These are phyloP conservation scores for Leccinum obscurum DNA, from an alignment of 768 basidiomycete species.

Conservation along the genomic window DNA sequence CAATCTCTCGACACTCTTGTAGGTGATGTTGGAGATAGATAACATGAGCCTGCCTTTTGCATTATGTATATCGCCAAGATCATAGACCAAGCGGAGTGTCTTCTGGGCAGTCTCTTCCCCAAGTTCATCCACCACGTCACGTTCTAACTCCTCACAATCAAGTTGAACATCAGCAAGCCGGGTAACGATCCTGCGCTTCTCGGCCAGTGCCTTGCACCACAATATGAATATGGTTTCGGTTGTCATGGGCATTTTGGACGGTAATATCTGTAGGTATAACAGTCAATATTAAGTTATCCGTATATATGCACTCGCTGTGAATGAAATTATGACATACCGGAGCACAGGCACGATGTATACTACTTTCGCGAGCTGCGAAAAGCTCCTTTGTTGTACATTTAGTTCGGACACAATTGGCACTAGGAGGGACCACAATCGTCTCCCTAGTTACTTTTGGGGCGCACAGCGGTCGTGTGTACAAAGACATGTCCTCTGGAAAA, in stretches of 20 bases:
- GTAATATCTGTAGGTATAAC: not conserved
- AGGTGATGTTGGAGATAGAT: not conserved
- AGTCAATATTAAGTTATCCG: not conserved
- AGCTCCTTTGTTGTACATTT: not conserved
- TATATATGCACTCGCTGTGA: not conserved
- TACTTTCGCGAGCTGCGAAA: not conserved
- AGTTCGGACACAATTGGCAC: not conserved
- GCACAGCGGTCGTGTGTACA: not conserved
- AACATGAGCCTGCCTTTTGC: not conserved
- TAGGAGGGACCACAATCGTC: not conserved
- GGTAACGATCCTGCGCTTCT: not conserved
- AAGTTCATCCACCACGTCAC: not conserved
- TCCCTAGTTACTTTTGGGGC: not conserved
- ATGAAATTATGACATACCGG: not conserved
- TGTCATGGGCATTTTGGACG: not conserved
- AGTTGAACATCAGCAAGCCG: not conserved
- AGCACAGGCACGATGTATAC: not conserved
- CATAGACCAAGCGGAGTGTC: not conserved
- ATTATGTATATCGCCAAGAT: not conserved
- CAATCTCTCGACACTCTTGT: not conserved
- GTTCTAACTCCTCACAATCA: not conserved
- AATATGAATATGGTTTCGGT: not conserved
- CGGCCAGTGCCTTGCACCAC: not conserved
- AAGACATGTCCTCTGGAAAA: not conserved
- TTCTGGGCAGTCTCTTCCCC: not conserved